Base-by-base conservation (phyloP, 2,329 filamentous ascomycete species). In the Cladosporium sp. region DNA sequence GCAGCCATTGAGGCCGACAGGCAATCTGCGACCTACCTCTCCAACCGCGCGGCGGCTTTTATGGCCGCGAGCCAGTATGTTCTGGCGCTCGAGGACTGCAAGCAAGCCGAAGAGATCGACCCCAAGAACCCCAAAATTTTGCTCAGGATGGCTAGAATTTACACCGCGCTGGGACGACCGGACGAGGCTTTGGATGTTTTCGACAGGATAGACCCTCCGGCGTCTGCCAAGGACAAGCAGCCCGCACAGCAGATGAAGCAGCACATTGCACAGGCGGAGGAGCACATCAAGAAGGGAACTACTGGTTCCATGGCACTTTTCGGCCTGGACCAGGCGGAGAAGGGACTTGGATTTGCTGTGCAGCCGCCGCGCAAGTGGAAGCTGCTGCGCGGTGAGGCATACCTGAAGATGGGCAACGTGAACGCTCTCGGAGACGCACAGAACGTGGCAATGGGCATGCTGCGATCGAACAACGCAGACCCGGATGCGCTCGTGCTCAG, bases 31-130 rank as follows among this genome's bases (percentile, higher is more conserved):
- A 96, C 93, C 55, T 98, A 96, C 79, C 86, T 96, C 71, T 94
- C 92, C 78, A 99, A 99, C 84, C 90, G 95, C 74, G 93, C 95
- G 47, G 95, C 95, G 34, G 95, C 95, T 41, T 92, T 92, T 82
- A 97, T 99, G 85, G 92, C 92, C 63, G 92, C 92, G 67, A 89
- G 89, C 72, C 88, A 90, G 74, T 97, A 90, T 77, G 81, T 86
- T 66, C 85, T 90, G 69, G 95, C 95, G 18, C 82, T 98, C 67
- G 92, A 95, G 65, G 95, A 99, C 80, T 95, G 92, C 80, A 89
- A 88, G 74, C 87, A 85, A 64, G 92, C 95, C 7, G 88, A 92
- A 71, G 90, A 94, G 70, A 82, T 97, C 52, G 93, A 98, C 70
- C 90, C 93, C 0, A 84, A 88, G 72, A 97, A 96, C 76, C 79